Evolutionary conservation across 164 flowering plant genomes (phyloP), one percentile per base, ranked within the genome.

Genomic region (Vitis vinifera): DNA sequence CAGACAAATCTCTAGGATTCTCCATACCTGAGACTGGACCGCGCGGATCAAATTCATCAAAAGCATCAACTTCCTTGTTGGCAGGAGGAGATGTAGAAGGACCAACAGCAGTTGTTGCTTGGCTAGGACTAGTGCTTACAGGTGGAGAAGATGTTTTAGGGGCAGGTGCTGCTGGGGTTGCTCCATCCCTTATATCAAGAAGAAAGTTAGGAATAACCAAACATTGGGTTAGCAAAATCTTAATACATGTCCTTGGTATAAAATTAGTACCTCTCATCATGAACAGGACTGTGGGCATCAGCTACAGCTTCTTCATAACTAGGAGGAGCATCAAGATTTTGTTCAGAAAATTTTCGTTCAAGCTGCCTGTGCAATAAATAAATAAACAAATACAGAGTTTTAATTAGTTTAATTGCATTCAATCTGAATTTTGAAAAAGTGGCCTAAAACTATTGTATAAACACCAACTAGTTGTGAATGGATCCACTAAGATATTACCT

Each of bases 31-130:
- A 64, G 78, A 76, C 63, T 52, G 94, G 59, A 77, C 85, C 83
- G 37, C 97, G 97, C 5, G 98, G 98, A 76, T 93, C 98, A 84
- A 96, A 96, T 72, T 92, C 99, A 82, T 92, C 97, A 85, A 77
- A 83, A 66, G 79, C 69, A 63, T 75, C 82, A 71, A 70, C 71
- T 73, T 82, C 84, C 68, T 85, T 79, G 61, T 76, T 72, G 12
- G 57, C 72, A 67, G 86, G 76, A 58, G 88, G 76, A 58, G 88
- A 66, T 74, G 85, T 70, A 68, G 73, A 44, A 72, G 73, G 65
- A 15, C 52, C 78, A 68, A 62, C 72, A 50, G 66, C 73, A 77
- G 69, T 23, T 30, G 83, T 64, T 17, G 68, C 59, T 59, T 81
- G 83, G 76, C 49, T 71, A 63, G 85, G 82, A 74, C 65, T 69